These are phyloP conservation scores for Triglochin maritima DNA, from an alignment of 106 monocot genomes.

Conservation along the genomic window DNA sequence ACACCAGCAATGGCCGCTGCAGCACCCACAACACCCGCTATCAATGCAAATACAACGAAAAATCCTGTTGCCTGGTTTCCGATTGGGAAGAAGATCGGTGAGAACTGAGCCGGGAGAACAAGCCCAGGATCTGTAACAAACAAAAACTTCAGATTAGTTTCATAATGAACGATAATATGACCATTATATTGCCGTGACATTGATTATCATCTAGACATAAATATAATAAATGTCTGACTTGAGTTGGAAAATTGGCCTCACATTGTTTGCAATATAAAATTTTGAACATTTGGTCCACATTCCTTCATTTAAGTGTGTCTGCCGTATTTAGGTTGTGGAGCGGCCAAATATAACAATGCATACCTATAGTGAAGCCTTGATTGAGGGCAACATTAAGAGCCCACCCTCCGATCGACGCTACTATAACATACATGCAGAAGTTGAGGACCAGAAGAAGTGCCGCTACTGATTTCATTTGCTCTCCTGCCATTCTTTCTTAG, in stretches of 20 bases:
- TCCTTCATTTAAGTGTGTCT: no score
- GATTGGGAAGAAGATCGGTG: slow-evolving; percentile 67
- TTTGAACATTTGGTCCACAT: no score
- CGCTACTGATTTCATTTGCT: slow-evolving; percentile 7
- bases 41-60: slow-evolving; percentile 67
- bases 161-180: no score
- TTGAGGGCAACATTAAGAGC: slow-evolving; percentile 21
- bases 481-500: neutral
- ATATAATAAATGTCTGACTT: no score
- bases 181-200: no score
- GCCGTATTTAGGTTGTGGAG: no score
- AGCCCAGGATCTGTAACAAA: slow-evolving; percentile 41
- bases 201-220: no score
- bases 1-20: slow-evolving; percentile 53
- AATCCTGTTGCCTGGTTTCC: slow-evolving; percentile 80
- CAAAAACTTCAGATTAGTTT: neutral
- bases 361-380: slow-evolving; percentile 15
- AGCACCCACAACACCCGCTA: slow-evolving; percentile 58
- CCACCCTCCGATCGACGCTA: slow-evolving; percentile 20
- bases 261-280: no score
- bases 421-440: slow-evolving; percentile 28
- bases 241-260: no score
- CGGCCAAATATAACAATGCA: neutral
- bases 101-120: slow-evolving; percentile 54
- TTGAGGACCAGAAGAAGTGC: slow-evolving; percentile 22